These are phyloP conservation scores for Raphanus sativus DNA, from an alignment of 345 rosid species.

Conservation along the genomic window DNA sequence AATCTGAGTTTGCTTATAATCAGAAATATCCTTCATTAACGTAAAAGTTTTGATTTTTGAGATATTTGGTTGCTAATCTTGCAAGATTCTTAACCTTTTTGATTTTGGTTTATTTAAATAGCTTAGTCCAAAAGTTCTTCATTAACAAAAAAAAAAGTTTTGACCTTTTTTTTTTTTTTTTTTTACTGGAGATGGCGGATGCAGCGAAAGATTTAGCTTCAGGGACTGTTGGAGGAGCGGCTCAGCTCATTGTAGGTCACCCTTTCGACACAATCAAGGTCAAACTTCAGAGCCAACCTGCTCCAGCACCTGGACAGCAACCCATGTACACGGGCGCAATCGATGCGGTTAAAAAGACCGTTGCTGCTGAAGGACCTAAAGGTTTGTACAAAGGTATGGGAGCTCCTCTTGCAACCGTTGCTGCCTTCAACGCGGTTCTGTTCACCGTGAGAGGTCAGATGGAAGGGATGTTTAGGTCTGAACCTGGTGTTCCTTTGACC, in stretches of 20 bases:
- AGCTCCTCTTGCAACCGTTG: slow-evolving; percentile 97
- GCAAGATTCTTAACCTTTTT: not conserved
- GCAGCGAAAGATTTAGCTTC: slow-evolving; percentile 81
- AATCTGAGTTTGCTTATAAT: not conserved
- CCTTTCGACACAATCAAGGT: slow-evolving; percentile 99
- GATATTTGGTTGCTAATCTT: not conserved
- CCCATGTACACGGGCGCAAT: slow-evolving; percentile 76
- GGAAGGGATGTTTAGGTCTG: slow-evolving; percentile 81
- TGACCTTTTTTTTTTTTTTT: slow-evolving; percentile 19
- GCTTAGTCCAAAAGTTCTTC: not conserved
- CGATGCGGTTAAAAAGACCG: slow-evolving; percentile 83
- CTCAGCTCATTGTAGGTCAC: slow-evolving; percentile 84
- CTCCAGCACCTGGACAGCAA: slow-evolving; percentile 76
- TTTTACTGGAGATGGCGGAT: slow-evolving; percentile 70
- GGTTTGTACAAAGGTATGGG: slow-evolving; percentile 99
- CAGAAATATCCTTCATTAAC: not conserved
- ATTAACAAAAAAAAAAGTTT: not conserved
- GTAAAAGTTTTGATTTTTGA: not conserved
- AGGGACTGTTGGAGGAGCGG: slow-evolving; percentile 96
- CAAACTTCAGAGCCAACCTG: slow-evolving; percentile 97
- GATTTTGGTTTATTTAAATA: not conserved
- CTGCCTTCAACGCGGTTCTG: slow-evolving; percentile 93
- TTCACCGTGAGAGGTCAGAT: slow-evolving; percentile 93
- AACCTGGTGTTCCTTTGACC: slow-evolving; percentile 76
- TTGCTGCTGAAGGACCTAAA: slow-evolving; percentile 88